Evolutionary conservation across 2,329 filamentous ascomycete genomes (phyloP), one percentile per base, ranked within the genome.

Genomic region (Pseudogymnoascus sp.): DNA sequence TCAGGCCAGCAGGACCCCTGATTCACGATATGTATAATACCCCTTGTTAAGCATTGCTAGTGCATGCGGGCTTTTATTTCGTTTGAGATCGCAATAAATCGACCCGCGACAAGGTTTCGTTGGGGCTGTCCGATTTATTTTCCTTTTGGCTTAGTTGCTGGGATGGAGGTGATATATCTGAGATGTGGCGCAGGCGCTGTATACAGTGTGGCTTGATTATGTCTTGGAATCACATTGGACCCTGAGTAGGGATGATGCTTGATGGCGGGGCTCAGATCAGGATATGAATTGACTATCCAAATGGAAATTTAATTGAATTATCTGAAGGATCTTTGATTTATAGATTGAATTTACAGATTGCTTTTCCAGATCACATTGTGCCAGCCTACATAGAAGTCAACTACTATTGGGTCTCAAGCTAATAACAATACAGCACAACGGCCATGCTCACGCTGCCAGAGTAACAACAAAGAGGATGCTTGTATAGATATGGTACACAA

Each of bases 401-500:
- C 23, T 28, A n/a, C 44, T 28, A 11, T 17, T 17, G 6, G 44
- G 15, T 53, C 44, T 28, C 23, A 53, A 53, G 23, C 44, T 53
- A 31, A 53, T 23, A 53, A 28, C 9, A 28, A 31, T 31, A 3
- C 72, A 88, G 86, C 89, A 61, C 87, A 91, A 74, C 82, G 90
- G 64, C 90, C 90, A 28, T 95, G 90, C 72, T 87, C 87, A 28
- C 83, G 90, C 72, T 95, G 90, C 73, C 78, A 89, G 35, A 85
- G 85, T 70, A 91, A 90, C 71, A 88, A 89, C 65, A 95, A 93
- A 71, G 81, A 93, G 79, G 89, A 92, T 64, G 82, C 87, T 7
- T 95, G 90, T 72, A 80, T 91, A 69, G 90, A 95, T 75, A 90
- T 95, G 35, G 88, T 91, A 71, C 90, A 95, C 76, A 95, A 93